Evolutionary conservation across 495 filamentous ascomycete genomes (phyloP), one percentile per base, ranked within the genome.

Genomic region (Endocarpon pusillum): DNA sequence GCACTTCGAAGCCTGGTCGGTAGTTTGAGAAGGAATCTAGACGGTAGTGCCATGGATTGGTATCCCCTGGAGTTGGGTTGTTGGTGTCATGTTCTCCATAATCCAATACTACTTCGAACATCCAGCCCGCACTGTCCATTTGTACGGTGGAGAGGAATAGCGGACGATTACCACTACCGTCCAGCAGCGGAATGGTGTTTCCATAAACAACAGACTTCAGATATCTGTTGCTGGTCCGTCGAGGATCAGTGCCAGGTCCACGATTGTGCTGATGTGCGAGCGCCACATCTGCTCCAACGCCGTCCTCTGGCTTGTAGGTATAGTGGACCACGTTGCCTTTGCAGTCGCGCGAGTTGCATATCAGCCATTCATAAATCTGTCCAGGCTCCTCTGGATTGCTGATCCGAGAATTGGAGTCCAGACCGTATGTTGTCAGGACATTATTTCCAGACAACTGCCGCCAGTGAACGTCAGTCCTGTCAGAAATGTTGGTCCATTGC

Each of bases 81-180:
- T 15, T 9, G 1, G 3, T 0, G 32, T 42, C 30, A 29, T 58
- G 53, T 15, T 60, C 53, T 1, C 55, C 55, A 34, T 59, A 60
- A 32, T 60, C 57, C 21, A 60, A 46, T 14, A 57, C 42, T 1
- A 53, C 18, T 24, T 49, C 34, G 25, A 58, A 60, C 36, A 48
- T 32, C 55, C 55, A 59, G 4, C 40, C 19, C 11, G 36, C 19
- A 8, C 19, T 17, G n/a, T n/a, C 8, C 30, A 18, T 8, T 29
- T 36, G 9, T 20, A 23, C 19, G 18, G 11, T 17, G 11, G 15
- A 36, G 20, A 32, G 21, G 4, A 8, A 21, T 22, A 15, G 1
- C 11, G 3, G 18, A n/a, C 17, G 25, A 19, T 3, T 9, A 3
- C 19, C 9, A 27, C 14, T 33, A 14, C 6, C 15, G 21, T 45